These are phyloP conservation scores for Suhomyces bokatorum DNA, from an alignment of 1,139 yeast species.

Conservation along the genomic window DNA sequence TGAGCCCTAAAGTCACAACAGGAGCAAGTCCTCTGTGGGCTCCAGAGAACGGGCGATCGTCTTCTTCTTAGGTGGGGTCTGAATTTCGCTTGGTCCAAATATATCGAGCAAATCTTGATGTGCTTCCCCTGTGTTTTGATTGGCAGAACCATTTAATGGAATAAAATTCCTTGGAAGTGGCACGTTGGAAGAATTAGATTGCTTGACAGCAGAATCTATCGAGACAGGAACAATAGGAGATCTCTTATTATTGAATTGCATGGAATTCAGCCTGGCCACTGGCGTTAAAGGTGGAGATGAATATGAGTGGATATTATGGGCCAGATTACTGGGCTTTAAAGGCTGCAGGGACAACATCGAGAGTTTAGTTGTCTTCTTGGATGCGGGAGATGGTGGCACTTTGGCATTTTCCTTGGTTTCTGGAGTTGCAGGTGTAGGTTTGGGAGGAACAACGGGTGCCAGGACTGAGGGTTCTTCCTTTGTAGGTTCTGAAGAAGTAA, in stretches of 20 bases:
- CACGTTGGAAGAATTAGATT: background rate
- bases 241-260: background rate
- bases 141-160: slow-evolving; percentile 2
- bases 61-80: background rate
- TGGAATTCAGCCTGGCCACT: background rate
- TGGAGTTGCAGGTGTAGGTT: background rate
- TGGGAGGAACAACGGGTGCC: background rate
- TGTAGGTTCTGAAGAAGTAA: slow-evolving; percentile 12
- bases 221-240: background rate
- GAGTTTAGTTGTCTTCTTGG: background rate
- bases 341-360: background rate
- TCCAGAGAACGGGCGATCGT: background rate
- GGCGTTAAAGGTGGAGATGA: background rate
- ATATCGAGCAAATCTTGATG: slow-evolving; percentile 11
- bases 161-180: slow-evolving; percentile 7
- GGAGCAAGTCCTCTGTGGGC: slow-evolving; percentile 7
- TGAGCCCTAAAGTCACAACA: background rate
- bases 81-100: slow-evolving; percentile 5
- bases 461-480: background rate
- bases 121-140: background rate
- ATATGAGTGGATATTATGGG: background rate
- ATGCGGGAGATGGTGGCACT: too few species aligned
- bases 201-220: background rate
- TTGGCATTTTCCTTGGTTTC: background rate
- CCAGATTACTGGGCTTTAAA: slow-evolving; percentile 2